These are phyloP conservation scores for Phytophthora melonis DNA, from an alignment of 352 stramenopile genomes.

Conservation along the genomic window DNA sequence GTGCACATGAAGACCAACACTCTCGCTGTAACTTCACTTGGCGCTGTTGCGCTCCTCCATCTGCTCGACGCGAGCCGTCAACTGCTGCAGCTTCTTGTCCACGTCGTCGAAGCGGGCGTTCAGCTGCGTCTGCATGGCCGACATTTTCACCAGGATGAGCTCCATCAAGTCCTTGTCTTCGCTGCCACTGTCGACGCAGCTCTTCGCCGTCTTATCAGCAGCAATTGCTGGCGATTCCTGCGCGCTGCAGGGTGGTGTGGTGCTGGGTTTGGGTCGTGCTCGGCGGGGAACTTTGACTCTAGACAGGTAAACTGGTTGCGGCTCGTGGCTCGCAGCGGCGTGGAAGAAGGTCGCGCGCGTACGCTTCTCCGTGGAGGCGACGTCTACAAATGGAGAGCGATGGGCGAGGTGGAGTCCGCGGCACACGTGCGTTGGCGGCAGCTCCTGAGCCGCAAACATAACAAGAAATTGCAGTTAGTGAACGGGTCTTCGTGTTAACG, in stretches of 20 bases:
- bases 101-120: conserved; percentile 64
- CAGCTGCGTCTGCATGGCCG: conserved; percentile 55
- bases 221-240: conserved; percentile 9
- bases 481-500: background rate
- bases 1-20: conserved; percentile 7
- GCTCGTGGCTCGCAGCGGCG: conserved; percentile 33
- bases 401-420: conserved; percentile 53
- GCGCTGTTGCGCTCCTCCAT: conserved; percentile 46
- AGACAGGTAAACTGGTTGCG: conserved; percentile 52
- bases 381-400: conserved; percentile 59
- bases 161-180: conserved; percentile 22
- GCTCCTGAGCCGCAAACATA: conserved; percentile 37
- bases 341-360: conserved; percentile 61
- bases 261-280: background rate
- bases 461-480: conserved; percentile 1
- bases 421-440: conserved; percentile 53
- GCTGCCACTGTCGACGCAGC: background rate
- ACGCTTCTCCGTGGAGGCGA: conserved; percentile 60
- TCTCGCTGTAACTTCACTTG: conserved; percentile 10
- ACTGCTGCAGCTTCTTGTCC: conserved; percentile 44
- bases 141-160: conserved; percentile 43
- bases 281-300: conserved; percentile 62
- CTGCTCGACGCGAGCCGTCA: conserved; percentile 46
- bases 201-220: conserved; percentile 27
- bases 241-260: background rate